Evolutionary conservation across 2,329 filamentous ascomycete species (phyloP), one percentile per base, ranked within the genome.

Genomic region (Arthrobotrys megalospora): DNA sequence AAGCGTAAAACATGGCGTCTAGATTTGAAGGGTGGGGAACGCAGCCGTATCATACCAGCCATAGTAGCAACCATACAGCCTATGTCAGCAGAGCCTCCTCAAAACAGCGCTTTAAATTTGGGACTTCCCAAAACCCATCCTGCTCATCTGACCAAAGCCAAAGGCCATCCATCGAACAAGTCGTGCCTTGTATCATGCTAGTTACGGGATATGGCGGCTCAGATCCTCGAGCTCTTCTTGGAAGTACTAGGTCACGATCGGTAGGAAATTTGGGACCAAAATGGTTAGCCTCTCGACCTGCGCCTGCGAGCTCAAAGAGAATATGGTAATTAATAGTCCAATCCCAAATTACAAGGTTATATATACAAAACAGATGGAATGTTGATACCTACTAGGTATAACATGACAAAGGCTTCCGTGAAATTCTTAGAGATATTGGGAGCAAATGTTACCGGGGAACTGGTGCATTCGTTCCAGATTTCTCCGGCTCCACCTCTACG

Each of bases 261-360:
- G 28, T 10, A n/a, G 6, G 21, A 24, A 21, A 41, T 41, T 3
- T 41, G 5, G 19, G 3, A 28, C 14, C 8, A 14, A 28, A 19
- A 1, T 1, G 47, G 12, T 6, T 50, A 28, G 14, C 11, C 6
- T 14, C 47, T 50, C 47, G 47, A 10, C 47, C 47, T 50, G 47
- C 47, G 47, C 24, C 19, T 50, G 47, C 24, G 24, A 28, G 24
- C 24, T 28, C 24, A 28, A 58, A 14, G 52, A 11, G 7, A 38
- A 58, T 58, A 14, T 21, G 16, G 10, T 58, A 38, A n/a, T 38
- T 58, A 16, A 58, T 58, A 28, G n/a, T 41, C 32, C 8, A 38
- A 38, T 41, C 52, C 32, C n/a, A 21, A 28, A 58, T 58, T 58
- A 58, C 32, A 58, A 58, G 8, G 52, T 38, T 58, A 58, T 58